Conservation (phyloP, 805 yeast genomes). For the Brettanomyces nanus region DNA sequence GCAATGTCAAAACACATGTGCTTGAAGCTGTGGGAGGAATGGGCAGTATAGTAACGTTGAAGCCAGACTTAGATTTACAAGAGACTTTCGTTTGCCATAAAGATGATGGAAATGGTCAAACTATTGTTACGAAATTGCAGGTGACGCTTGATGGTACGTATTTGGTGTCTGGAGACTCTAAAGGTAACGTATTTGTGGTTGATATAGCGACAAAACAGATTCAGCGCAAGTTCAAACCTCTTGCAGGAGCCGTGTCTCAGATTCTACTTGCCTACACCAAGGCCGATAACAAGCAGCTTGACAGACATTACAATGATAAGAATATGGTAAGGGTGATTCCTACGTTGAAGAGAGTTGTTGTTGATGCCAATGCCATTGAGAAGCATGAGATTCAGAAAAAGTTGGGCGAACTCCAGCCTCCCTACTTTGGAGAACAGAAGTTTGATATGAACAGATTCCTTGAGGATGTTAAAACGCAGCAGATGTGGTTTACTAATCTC, state of each 20-base stretch:
- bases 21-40: slow-evolving; percentile 57
- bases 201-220: slow-evolving; percentile 69
- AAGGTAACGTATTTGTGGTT: slow-evolving; percentile 59
- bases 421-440: slow-evolving; percentile 9
- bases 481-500: slow-evolving; percentile 40
- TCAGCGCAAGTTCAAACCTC: slow-evolving; percentile 41
- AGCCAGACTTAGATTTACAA: slow-evolving; percentile 40
- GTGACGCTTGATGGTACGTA: slow-evolving; percentile 70
- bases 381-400: slow-evolving; percentile 37
- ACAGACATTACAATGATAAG: slow-evolving; percentile 22
- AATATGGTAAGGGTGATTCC: slow-evolving; percentile 41
- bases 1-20: slow-evolving; percentile 27
- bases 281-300: slow-evolving; percentile 10
- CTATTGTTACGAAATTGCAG: slow-evolving; percentile 42
- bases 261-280: slow-evolving; percentile 15
- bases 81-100: slow-evolving; percentile 48
- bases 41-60: slow-evolving; percentile 40
- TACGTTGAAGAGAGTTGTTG: slow-evolving; percentile 52
- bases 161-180: slow-evolving; percentile 62
- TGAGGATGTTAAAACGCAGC: slow-evolving; percentile 40
- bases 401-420: slow-evolving; percentile 18
- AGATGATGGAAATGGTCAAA: slow-evolving; percentile 22
- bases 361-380: slow-evolving; percentile 29
- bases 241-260: slow-evolving; percentile 21
- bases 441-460: slow-evolving; percentile 43